Evolutionary conservation across 805 yeast genomes (phyloP).

Genomic region (Brettanomyces bruxellensis): DNA sequence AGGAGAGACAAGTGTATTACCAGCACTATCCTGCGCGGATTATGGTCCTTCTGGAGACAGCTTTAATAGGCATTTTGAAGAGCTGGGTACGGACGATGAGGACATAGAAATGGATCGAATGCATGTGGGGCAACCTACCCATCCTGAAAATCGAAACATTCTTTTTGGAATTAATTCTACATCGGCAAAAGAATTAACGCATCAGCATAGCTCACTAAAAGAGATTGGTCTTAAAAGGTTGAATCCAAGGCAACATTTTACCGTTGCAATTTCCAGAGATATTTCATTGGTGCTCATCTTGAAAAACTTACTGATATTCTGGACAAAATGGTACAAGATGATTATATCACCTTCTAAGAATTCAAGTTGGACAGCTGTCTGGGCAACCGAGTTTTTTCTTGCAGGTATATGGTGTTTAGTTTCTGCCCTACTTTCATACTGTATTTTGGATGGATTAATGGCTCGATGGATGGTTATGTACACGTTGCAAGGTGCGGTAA

Average conservation of each 20-base stretch:
- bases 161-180: slow-evolving; percentile 20
- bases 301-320: slow-evolving; percentile 18
- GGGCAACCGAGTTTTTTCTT: slow-evolving; percentile 69
- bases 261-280: slow-evolving; percentile 72
- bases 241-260: slow-evolving; percentile 67
- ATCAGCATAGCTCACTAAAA: slow-evolving; percentile 33
- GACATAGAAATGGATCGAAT: slow-evolving; percentile 2
- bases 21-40: too few species aligned
- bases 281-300: slow-evolving; percentile 41
- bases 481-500: slow-evolving; percentile 78
- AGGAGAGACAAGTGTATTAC: too few species aligned
- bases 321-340: slow-evolving; percentile 20
- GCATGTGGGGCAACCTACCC: background rate
- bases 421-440: slow-evolving; percentile 73
- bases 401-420: slow-evolving; percentile 93
- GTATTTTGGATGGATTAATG: slow-evolving; percentile 82
- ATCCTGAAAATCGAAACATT: background rate
- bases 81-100: slow-evolving; percentile 1
- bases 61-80: background rate
- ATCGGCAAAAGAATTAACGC: slow-evolving; percentile 18
- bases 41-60: background rate
- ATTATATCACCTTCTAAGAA: slow-evolving; percentile 12
- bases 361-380: slow-evolving; percentile 39
- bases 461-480: slow-evolving; percentile 91
- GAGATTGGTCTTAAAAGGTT: slow-evolving; percentile 60